phyloP scores from a whole-genome alignment of 148 eudicot species.

The Camellia sinensis region DNA sequence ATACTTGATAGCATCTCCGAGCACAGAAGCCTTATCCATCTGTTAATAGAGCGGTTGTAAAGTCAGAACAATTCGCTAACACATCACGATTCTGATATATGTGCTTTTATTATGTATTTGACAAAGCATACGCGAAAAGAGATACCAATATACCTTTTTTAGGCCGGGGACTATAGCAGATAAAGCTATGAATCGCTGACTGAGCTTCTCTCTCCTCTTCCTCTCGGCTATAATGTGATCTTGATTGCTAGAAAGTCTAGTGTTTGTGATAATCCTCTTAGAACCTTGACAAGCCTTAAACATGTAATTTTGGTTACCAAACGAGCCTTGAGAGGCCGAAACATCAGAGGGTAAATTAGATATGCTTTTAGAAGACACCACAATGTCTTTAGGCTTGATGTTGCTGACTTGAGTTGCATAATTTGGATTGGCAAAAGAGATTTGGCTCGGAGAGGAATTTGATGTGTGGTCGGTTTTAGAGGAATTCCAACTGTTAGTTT shows the following conservation, averaged over 20 bases:
- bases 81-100: too few relatives aligned
- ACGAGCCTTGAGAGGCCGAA: constrained; percentile 20
- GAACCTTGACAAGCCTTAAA: constrained; percentile 31
- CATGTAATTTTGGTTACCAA: constrained; percentile 29
- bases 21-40: constrained; percentile 81
- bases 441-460: constrained; percentile 24
- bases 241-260: constrained; percentile 39
- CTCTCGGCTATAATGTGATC: constrained; percentile 67
- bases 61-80: not conserved
- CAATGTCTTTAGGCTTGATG: constrained; percentile 39
- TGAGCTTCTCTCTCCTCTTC: constrained; percentile 58
- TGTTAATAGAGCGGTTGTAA: constrained; percentile 12
- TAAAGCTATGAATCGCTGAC: constrained; percentile 55
- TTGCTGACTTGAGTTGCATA: constrained; percentile 23
- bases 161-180: constrained; percentile 67
- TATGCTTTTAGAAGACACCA: constrained; percentile 21
- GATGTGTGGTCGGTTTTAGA: constrained; percentile 9
- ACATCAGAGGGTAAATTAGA: constrained; percentile 21
- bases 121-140: not conserved
- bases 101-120: too few relatives aligned
- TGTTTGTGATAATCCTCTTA: constrained; percentile 20
- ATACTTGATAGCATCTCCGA: constrained; percentile 67
- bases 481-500: constrained; percentile 25
- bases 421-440: constrained; percentile 31
- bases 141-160: constrained; percentile 52